Conservation (phyloP, 2,329 filamentous ascomycete species). For the Paramyrothecium sp. region DNA sequence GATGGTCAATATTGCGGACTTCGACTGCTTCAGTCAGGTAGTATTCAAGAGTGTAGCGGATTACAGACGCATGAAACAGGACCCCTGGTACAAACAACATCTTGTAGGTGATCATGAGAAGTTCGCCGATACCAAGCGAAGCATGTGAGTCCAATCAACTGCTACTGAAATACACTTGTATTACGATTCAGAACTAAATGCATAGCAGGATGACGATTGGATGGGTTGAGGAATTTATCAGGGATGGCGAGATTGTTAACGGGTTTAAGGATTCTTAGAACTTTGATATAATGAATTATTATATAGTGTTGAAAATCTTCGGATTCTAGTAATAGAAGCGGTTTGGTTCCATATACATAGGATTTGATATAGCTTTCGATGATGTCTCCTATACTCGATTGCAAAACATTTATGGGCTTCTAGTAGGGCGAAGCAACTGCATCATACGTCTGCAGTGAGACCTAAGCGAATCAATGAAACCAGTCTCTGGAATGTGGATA, state of each 20-base stretch:
- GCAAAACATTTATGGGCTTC: neutral
- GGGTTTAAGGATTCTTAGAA: neutral
- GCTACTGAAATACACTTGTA: neutral
- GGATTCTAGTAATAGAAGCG: neutral
- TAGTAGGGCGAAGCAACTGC: neutral
- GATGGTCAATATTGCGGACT: conserved; percentile 46
- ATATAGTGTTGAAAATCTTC: neutral
- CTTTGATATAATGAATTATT: neutral
- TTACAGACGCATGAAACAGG: conserved; percentile 46
- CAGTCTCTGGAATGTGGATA: neutral
- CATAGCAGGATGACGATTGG: conserved; percentile 41
- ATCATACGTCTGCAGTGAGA: neutral
- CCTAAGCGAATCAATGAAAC: neutral
- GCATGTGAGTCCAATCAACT: conserved; percentile 18
- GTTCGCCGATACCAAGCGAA: conserved; percentile 47
- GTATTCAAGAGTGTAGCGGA: conserved; percentile 42
- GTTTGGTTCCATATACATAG: neutral
- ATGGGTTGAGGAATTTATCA: conserved; percentile 40
- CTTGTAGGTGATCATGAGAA: conserved; percentile 44
- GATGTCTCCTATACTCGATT: neutral
- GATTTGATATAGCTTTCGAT: neutral
- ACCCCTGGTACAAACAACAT: conserved; percentile 46
- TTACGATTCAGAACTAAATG: neutral
- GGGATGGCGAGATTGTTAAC: conserved; percentile 30
- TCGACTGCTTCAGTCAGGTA: conserved; percentile 48